Percentiles rank a stretch among this genome's conserved stretches.
Evolutionary conservation across 148 eudicot species (phyloP).

Genomic region (Chenopodium formosanum): DNA sequence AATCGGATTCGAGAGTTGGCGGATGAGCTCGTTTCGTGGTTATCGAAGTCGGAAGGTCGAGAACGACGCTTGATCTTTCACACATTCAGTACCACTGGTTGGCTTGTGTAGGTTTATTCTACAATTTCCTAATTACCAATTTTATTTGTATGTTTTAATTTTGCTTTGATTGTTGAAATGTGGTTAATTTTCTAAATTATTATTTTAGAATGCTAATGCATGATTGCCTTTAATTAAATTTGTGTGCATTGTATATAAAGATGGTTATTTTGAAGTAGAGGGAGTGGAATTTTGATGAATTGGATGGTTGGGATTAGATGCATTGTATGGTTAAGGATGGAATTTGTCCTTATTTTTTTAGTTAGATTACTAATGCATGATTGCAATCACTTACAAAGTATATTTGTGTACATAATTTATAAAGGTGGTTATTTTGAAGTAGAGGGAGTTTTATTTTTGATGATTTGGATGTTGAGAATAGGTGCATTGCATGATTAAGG

Average conservation of each 20-base stretch:
- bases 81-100: slow-evolving; percentile 94
- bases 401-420: neutral
- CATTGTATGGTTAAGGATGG: neutral
- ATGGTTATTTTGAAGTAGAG: neutral
- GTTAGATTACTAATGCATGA: neutral
- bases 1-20: slow-evolving; percentile 41
- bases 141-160: neutral
- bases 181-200: too few species aligned
- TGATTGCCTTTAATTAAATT: neutral
- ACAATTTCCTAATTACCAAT: neutral
- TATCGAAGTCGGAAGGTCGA: slow-evolving; percentile 43
- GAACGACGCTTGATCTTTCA: slow-evolving; percentile 70
- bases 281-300: neutral
- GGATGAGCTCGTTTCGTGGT: slow-evolving; percentile 60
- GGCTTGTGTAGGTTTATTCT: slow-evolving; percentile 87
- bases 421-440: neutral
- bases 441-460: neutral
- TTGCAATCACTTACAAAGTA: neutral
- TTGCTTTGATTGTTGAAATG: neutral
- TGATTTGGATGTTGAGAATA: neutral
- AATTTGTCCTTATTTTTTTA: too few species aligned
- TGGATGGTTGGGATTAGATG: neutral
- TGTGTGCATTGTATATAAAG: neutral
- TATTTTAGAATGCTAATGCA: neutral
- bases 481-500: neutral